These are phyloP conservation scores for Saksenaea vasiformis DNA, from an alignment of 371 early-diverging fungal genomes.

Conservation along the genomic window DNA sequence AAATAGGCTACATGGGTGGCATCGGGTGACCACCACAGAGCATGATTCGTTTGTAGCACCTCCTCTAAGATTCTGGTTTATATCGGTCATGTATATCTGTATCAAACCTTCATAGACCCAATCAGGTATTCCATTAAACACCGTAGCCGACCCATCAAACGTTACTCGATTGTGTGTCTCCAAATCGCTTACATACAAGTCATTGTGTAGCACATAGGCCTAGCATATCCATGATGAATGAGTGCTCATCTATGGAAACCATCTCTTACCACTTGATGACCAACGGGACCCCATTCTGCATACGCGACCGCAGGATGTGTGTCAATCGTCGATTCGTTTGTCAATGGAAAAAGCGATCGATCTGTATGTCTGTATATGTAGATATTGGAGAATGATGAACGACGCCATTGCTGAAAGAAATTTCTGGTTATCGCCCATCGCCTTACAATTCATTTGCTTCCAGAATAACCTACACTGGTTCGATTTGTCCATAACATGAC, in stretches of 20 bases:
- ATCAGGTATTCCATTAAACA: slow-evolving; percentile 96
- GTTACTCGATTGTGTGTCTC: slow-evolving; percentile 73
- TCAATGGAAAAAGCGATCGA: slow-evolving; percentile 60
- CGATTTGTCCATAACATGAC: slow-evolving; percentile 71
- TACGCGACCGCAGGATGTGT: slow-evolving; percentile 51
- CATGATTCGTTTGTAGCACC: slow-evolving; percentile 66
- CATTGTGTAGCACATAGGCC: slow-evolving; percentile 87
- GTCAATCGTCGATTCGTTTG: slow-evolving; percentile 37
- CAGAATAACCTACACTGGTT: slow-evolving; percentile 39
- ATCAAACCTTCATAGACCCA: slow-evolving; percentile 90
- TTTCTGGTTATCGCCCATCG: background rate
- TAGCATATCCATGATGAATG: background rate
- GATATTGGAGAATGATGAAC: slow-evolving; percentile 80
- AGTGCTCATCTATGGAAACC: background rate
- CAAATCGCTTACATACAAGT: slow-evolving; percentile 80
- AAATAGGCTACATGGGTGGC: slow-evolving; percentile 80
- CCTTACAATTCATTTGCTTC: background rate
- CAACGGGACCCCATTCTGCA: slow-evolving; percentile 81
- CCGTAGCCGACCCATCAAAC: slow-evolving; percentile 76
- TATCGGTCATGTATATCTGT: background rate
- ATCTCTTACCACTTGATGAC: slow-evolving; percentile 64
- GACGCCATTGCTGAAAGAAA: slow-evolving; percentile 73
- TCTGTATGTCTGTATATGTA: slow-evolving; percentile 70
- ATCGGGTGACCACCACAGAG: slow-evolving; percentile 93
- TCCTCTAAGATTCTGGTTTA: slow-evolving; percentile 63